Percentiles rank a stretch among this genome's conserved stretches.
Conservation (phyloP, 1,284 basidiomycete genomes). For the Phaffia rhodozyma region DNA sequence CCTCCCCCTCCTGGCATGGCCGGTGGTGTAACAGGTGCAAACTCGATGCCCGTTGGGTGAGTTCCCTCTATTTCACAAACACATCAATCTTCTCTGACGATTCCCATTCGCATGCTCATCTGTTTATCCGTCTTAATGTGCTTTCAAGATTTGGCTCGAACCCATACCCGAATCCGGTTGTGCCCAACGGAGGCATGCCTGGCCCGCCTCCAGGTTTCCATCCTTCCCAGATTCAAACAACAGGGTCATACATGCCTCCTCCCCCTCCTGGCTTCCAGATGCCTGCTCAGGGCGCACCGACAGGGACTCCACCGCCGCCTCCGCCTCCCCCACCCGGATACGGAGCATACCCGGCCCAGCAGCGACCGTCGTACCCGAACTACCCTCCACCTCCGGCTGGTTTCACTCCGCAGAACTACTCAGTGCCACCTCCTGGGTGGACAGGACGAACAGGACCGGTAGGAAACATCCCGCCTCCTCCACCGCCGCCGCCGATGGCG, state of each 20-base stretch:
- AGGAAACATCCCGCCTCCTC: constrained; percentile 10
- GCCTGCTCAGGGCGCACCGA: too few relatives aligned
- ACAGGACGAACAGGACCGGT: not conserved
- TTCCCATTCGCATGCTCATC: not conserved
- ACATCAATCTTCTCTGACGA: not conserved
- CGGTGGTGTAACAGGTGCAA: constrained; percentile 32
- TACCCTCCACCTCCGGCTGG: constrained; percentile 3
- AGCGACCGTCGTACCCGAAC: not conserved
- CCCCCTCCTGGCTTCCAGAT: too few relatives aligned
- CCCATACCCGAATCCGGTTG: not conserved
- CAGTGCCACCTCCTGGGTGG: constrained; percentile 13
- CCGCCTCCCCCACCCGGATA: not conserved
- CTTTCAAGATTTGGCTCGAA: not conserved
- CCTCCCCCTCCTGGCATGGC: constrained; percentile 48
- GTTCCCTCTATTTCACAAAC: constrained; percentile 11
- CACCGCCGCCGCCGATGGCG: constrained; percentile 12
- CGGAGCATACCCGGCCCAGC: not conserved
- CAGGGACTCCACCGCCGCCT: too few relatives aligned
- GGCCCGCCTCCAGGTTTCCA: constrained; percentile 2
- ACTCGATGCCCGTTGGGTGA: constrained; percentile 35
- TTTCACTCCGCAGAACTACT: constrained; percentile 1
- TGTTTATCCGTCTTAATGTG: not conserved
- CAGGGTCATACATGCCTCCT: too few relatives aligned
- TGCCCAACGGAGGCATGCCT: not conserved
- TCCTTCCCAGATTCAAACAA: not conserved